Conservation (phyloP, 176 grass and related monocot species). For the Cenchrus americanus region DNA sequence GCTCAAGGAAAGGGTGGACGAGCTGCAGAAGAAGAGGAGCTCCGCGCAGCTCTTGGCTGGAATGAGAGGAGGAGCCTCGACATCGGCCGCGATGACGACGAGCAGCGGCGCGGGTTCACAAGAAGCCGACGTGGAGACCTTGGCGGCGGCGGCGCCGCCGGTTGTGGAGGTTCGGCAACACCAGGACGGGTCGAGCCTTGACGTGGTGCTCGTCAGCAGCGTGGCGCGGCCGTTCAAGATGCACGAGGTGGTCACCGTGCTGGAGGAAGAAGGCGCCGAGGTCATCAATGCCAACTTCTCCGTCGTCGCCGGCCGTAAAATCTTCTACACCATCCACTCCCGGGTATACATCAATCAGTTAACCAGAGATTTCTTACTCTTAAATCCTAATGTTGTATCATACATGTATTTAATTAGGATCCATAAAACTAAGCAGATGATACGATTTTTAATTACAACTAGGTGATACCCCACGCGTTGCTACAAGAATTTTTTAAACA, state of each 20-base stretch:
- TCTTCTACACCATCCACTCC: slow-evolving; percentile 52
- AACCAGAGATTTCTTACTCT: too few species aligned
- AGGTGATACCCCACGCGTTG: too few species aligned
- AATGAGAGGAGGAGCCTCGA: slow-evolving; percentile 3
- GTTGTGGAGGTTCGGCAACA: slow-evolving; percentile 50
- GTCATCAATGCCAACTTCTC: slow-evolving; percentile 47
- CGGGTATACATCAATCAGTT: background rate
- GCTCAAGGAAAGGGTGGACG: slow-evolving; percentile 44
- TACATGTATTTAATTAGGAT: too few species aligned
- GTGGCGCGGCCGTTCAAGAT: slow-evolving; percentile 31
- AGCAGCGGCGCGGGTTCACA: background rate
- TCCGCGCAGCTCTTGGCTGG: background rate
- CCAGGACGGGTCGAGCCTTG: slow-evolving; percentile 38
- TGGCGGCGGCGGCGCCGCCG: background rate
- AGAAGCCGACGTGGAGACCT: background rate
- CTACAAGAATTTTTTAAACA: too few species aligned
- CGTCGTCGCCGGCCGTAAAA: background rate
- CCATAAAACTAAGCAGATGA: too few species aligned
- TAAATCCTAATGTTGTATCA: too few species aligned
- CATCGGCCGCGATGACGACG: background rate
- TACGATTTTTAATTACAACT: too few species aligned
- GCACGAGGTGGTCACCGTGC: slow-evolving; percentile 53
- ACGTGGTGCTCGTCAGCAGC: slow-evolving; percentile 47
- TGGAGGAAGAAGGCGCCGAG: slow-evolving; percentile 70
- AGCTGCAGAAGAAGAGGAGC: slow-evolving; percentile 30